These are phyloP conservation scores for Penicillium bovifimosum DNA, from an alignment of 495 filamentous ascomycete genomes.

Conservation along the genomic window DNA sequence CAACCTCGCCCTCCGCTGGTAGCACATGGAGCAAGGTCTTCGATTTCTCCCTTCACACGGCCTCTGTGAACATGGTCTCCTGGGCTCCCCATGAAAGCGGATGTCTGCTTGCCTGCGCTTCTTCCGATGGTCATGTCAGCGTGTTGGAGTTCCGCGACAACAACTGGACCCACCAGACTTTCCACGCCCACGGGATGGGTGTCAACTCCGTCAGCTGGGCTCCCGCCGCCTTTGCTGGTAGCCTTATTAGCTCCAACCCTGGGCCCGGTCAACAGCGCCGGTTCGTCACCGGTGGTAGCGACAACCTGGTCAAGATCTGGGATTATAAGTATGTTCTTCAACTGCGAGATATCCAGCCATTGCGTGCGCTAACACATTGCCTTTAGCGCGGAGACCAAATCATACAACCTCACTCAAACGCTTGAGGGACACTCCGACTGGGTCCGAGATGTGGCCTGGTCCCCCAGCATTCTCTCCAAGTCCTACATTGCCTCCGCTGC, in stretches of 20 bases:
- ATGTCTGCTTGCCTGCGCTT: conserved; percentile 90
- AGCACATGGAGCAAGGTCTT: conserved; percentile 74
- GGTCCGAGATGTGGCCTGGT: conserved; percentile 98
- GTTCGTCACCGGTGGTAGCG: conserved; percentile 90
- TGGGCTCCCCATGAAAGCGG: conserved; percentile 97
- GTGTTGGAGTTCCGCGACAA: conserved; percentile 97
- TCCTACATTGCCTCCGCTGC: conserved; percentile 89
- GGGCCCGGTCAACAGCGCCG: conserved; percentile 58
- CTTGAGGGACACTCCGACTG: conserved; percentile 83
- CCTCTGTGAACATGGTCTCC: conserved; percentile 89
- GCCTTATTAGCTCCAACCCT: conserved; percentile 65
- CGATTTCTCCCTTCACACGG: conserved; percentile 85
- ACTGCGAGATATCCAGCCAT: not conserved
- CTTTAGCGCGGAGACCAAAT: conserved; percentile 45
- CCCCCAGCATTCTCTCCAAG: conserved; percentile 86
- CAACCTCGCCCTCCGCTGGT: conserved; percentile 41
- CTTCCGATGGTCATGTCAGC: conserved; percentile 83
- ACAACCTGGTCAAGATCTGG: conserved; percentile 93
- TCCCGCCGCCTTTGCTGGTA: conserved; percentile 72
- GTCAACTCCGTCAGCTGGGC: conserved; percentile 97
- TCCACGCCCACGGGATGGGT: conserved; percentile 86
- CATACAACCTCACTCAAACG: conserved; percentile 52
- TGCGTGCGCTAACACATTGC: conserved; percentile 7
- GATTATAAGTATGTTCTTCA: conserved; percentile 46
- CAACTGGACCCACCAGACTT: conserved; percentile 74